A percentile compares a stretch with the other conserved stretches of the same genome.
phyloP scores from a whole-genome alignment of 495 filamentous ascomycete species.

The Podospora fimiseda region DNA sequence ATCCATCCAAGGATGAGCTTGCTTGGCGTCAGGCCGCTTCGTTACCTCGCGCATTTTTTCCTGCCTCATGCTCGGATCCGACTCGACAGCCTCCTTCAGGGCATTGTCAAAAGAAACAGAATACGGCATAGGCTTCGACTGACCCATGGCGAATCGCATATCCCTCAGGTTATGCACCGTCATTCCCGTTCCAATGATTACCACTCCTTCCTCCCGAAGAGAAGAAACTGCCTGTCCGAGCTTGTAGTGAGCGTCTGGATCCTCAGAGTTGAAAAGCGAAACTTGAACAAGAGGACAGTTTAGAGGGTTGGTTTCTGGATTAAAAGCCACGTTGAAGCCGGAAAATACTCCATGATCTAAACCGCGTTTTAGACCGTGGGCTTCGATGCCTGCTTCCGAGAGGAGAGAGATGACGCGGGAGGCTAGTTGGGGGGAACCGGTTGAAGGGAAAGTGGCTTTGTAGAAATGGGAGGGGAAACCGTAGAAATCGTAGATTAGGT shows the following conservation, averaged over 20 bases:
- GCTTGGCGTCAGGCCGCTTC: conserved; percentile 58
- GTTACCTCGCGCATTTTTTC: conserved; percentile 54
- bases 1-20: conserved; percentile 73
- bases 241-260: conserved; percentile 62
- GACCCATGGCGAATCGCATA: conserved; percentile 40
- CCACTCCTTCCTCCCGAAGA: conserved; percentile 65
- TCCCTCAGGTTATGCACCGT: conserved; percentile 81
- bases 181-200: conserved; percentile 79
- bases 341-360: conserved; percentile 81
- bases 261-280: conserved; percentile 63
- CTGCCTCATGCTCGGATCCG: conserved; percentile 49
- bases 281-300: conserved; percentile 77
- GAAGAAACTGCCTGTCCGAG: conserved; percentile 62
- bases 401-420: conserved; percentile 57
- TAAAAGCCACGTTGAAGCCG: conserved; percentile 65
- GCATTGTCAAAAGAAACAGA: conserved; percentile 71
- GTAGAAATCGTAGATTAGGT: conserved; percentile 84
- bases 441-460: conserved; percentile 62
- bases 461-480: conserved; percentile 62
- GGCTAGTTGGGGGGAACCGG: conserved; percentile 60
- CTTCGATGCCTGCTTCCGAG: conserved; percentile 54
- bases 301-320: conserved; percentile 66
- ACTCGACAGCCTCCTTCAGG: conserved; percentile 61
- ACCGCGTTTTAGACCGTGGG: conserved; percentile 58
- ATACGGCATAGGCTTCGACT: conserved; percentile 54